Evolutionary conservation across 75 land plant species (phyloP).

Genomic region (Sequoia sempervirens): DNA sequence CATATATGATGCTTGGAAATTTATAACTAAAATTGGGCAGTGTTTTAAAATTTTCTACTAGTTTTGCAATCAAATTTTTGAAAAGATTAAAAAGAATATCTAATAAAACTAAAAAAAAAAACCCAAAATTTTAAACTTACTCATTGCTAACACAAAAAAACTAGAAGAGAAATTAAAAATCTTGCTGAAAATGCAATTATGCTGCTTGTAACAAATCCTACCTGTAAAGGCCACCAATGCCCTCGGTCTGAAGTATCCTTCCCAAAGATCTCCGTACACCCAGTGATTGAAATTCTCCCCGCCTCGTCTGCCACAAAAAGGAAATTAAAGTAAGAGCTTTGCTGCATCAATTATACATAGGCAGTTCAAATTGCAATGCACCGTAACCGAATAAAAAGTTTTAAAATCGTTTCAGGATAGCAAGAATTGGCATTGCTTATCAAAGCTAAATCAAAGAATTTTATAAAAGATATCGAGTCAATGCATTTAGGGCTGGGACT

Average conservation of each 20-base stretch:
- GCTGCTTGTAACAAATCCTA: slow-evolving; percentile 11
- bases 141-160: neutral
- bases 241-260: slow-evolving; percentile 77
- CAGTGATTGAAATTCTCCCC: slow-evolving; percentile 55
- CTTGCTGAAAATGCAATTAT: neutral
- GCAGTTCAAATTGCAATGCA: neutral
- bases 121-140: neutral
- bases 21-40: neutral
- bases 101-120: neutral
- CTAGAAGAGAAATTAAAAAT: neutral
- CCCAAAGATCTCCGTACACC: slow-evolving; percentile 65
- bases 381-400: neutral
- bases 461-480: neutral
- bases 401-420: neutral
- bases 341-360: neutral
- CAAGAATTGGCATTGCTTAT: neutral
- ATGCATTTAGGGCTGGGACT: neutral
- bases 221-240: slow-evolving; percentile 81
- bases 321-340: neutral
- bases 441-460: neutral
- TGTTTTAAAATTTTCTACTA: neutral
- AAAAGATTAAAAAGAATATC: neutral
- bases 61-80: neutral
- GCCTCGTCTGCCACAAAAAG: slow-evolving; percentile 55
- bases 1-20: neutral